Percentiles rank a stretch among this genome's conserved stretches.
Evolutionary conservation across 140 eudicot species (phyloP).

Genomic region (Anethum foeniculum): DNA sequence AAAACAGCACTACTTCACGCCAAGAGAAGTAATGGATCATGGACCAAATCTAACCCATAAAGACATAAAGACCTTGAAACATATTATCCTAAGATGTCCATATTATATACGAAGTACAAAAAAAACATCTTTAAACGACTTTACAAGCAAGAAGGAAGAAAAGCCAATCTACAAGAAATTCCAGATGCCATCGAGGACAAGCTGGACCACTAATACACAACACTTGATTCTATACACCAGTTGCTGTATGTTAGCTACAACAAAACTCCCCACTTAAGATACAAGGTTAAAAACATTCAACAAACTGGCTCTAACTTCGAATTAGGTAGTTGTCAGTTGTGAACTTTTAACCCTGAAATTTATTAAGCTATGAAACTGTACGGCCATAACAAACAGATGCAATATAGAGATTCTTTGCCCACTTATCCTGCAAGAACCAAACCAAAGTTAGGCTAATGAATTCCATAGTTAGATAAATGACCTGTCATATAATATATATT

Average conservation of each 20-base stretch:
- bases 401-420: slow-evolving; percentile 47
- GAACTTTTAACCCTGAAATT: neutral
- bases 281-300: slow-evolving; percentile 3
- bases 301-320: neutral
- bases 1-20: neutral
- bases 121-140: neutral
- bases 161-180: neutral
- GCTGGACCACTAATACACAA: slow-evolving; percentile 10
- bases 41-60: neutral
- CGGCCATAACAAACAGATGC: slow-evolving; percentile 54
- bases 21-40: neutral
- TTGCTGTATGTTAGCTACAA: slow-evolving; percentile 16
- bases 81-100: neutral
- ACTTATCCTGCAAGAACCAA: slow-evolving; percentile 35
- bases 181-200: neutral
- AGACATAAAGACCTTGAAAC: neutral
- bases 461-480: too few relatives aligned
- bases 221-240: slow-evolving; percentile 1
- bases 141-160: neutral
- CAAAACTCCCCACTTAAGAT: neutral
- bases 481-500: neutral
- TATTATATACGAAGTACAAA: neutral
- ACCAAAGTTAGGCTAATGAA: neutral
- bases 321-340: neutral
- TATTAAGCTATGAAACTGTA: slow-evolving; percentile 33